These are phyloP conservation scores for Tolypocladium nubicola DNA, from an alignment of 2,329 filamentous ascomycete species.

Conservation along the genomic window DNA sequence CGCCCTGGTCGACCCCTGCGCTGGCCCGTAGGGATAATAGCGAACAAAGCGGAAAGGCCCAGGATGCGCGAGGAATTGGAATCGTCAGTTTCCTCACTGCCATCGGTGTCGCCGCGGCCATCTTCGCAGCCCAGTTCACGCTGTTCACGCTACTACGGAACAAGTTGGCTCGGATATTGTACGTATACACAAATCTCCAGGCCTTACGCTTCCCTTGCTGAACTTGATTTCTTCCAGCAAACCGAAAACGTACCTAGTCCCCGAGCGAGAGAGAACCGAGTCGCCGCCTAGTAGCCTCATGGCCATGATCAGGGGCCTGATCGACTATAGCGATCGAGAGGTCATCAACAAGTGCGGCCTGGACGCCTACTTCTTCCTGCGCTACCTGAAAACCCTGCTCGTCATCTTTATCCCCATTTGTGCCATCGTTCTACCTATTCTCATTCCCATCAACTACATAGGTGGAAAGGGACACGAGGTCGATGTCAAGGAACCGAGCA, in stretches of 20 bases:
- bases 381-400: conserved; percentile 67
- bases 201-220: background rate
- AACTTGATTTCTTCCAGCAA: conserved; percentile 37
- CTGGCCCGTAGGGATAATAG: background rate
- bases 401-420: conserved; percentile 86
- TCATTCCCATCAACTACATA: conserved; percentile 75
- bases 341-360: conserved; percentile 93
- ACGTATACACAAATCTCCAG: conserved; percentile 20
- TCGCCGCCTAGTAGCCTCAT: conserved; percentile 51
- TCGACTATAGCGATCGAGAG: conserved; percentile 62
- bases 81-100: conserved; percentile 49
- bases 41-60: conserved; percentile 11
- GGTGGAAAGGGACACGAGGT: conserved; percentile 55
- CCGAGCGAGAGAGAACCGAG: conserved; percentile 73
- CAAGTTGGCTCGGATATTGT: conserved; percentile 77
- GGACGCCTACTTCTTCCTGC: conserved; percentile 94
- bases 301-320: conserved; percentile 46
- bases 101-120: conserved; percentile 46
- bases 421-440: conserved; percentile 66
- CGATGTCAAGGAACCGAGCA: conserved; percentile 23
- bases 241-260: conserved; percentile 76
- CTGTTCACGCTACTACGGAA: conserved; percentile 70
- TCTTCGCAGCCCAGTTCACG: conserved; percentile 54
- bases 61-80: conserved; percentile 32
- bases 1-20: background rate